phyloP scores from a whole-genome alignment of 1,284 basidiomycete species.

The Pseudomicrostroma phylloplanum region DNA sequence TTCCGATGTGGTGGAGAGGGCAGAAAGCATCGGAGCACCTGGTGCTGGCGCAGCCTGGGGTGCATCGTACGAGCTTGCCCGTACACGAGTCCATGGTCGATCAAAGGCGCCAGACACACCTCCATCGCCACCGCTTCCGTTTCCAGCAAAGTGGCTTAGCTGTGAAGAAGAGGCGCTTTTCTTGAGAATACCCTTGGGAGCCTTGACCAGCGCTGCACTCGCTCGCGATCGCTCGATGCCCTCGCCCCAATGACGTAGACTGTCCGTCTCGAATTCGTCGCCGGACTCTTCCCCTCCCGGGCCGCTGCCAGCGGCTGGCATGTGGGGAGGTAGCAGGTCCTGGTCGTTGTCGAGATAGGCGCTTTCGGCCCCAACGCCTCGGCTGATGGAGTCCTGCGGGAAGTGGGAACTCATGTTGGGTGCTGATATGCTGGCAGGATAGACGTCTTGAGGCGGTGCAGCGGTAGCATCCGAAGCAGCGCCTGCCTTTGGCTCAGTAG shows the following conservation, averaged over 20 bases:
- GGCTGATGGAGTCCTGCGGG: background rate
- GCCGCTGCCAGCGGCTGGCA: slow-evolving; percentile 53
- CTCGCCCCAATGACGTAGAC: slow-evolving; percentile 56
- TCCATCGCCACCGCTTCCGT: too few relatives aligned
- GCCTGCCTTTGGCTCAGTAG: slow-evolving; percentile 15
- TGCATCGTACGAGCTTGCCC: slow-evolving; percentile 52
- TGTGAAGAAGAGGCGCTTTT: slow-evolving; percentile 28
- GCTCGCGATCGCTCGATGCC: slow-evolving; percentile 62
- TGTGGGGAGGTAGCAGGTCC: slow-evolving; percentile 64
- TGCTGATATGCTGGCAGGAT: background rate
- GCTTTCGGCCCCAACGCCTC: background rate
- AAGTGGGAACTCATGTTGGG: background rate
- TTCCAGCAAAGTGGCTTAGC: slow-evolving; percentile 26
- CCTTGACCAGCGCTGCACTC: slow-evolving; percentile 61
- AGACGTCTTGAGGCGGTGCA: background rate
- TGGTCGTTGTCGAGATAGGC: slow-evolving; percentile 48
- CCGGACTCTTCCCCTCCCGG: slow-evolving; percentile 48
- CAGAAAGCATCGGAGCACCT: slow-evolving; percentile 30
- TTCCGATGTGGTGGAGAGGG: slow-evolving; percentile 33
- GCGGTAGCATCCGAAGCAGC: background rate
- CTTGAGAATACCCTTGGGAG: slow-evolving; percentile 82
- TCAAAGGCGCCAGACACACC: too few relatives aligned
- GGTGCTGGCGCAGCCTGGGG: slow-evolving; percentile 23
- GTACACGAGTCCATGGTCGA: slow-evolving; percentile 22
- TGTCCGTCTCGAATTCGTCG: slow-evolving; percentile 57